Conservation (phyloP, 2,329 filamentous ascomycete genomes). For the Sporothrix brasiliensis region DNA sequence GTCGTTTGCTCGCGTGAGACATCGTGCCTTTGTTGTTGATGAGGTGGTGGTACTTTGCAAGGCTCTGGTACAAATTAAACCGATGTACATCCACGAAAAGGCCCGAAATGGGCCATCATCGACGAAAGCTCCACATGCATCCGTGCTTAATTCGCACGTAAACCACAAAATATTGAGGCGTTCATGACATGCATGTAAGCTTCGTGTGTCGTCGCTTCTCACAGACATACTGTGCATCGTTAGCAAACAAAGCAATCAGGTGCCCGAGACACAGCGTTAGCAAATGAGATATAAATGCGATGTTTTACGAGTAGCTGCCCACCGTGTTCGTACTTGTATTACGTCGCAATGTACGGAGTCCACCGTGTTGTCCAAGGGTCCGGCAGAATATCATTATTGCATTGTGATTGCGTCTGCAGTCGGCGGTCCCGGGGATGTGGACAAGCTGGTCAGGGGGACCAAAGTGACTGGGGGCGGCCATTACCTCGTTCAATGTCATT, state of each 20-base stretch:
- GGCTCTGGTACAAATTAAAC: neutral
- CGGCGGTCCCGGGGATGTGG: conserved; percentile 7
- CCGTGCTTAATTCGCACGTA: neutral
- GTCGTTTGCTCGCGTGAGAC: neutral
- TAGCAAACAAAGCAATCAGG: neutral
- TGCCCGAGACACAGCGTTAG: neutral
- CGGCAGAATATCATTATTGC: neutral
- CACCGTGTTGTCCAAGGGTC: neutral
- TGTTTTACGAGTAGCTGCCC: neutral
- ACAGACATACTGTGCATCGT: neutral
- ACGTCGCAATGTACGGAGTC: neutral
- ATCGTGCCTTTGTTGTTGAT: neutral
- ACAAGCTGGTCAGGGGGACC: neutral
- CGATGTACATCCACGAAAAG: neutral
- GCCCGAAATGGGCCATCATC: neutral
- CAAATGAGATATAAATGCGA: neutral
- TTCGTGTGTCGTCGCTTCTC: neutral
- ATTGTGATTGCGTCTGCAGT: neutral
- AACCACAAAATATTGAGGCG: neutral
- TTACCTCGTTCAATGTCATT: neutral
- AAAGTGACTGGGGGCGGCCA: neutral
- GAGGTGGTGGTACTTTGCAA: neutral
- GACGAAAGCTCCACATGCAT: neutral
- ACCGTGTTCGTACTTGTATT: neutral
- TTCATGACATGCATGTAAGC: neutral